These are phyloP conservation scores for Theileria orientalis DNA, from an alignment of 169 alveolate species.

Conservation along the genomic window DNA sequence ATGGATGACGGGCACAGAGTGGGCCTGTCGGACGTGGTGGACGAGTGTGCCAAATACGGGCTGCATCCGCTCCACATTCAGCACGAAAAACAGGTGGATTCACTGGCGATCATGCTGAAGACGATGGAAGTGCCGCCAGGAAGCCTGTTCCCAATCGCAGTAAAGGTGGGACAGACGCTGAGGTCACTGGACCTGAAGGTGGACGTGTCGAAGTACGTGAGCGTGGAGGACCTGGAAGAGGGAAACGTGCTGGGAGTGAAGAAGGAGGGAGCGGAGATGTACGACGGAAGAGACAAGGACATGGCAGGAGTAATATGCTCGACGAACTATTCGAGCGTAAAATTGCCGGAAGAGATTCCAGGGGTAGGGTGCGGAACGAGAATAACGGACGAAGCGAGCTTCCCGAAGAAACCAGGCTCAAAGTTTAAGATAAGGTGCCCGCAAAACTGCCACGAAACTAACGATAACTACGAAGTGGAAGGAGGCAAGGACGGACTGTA, in stretches of 20 bases:
- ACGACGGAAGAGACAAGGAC: slow-evolving; percentile 72
- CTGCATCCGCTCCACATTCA: slow-evolving; percentile 55
- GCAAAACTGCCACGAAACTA: slow-evolving; percentile 77
- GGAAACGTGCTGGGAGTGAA: slow-evolving; percentile 67
- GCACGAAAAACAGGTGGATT: slow-evolving; percentile 47
- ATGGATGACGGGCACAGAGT: slow-evolving; percentile 55
- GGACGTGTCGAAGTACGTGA: slow-evolving; percentile 30
- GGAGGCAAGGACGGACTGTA: slow-evolving; percentile 84
- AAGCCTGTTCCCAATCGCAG: slow-evolving; percentile 53
- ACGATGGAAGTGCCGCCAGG: slow-evolving; percentile 55
- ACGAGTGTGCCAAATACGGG: slow-evolving; percentile 47
- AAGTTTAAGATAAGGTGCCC: slow-evolving; percentile 80
- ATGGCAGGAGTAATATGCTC: slow-evolving; percentile 77
- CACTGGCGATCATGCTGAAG: slow-evolving; percentile 45
- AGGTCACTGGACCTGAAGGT: slow-evolving; percentile 54
- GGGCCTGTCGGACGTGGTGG: slow-evolving; percentile 53
- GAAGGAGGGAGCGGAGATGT: slow-evolving; percentile 52
- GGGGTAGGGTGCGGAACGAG: slow-evolving; percentile 75
- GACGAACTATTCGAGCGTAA: slow-evolving; percentile 63
- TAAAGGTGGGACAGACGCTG: slow-evolving; percentile 39
- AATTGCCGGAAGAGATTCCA: slow-evolving; percentile 70
- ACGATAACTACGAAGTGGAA: slow-evolving; percentile 51
- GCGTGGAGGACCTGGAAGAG: slow-evolving; percentile 3
- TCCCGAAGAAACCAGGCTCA: slow-evolving; percentile 79
- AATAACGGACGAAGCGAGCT: slow-evolving; percentile 64